Evolutionary conservation across 805 yeast genomes (phyloP), one percentile per base, ranked within the genome.

Genomic region (Candida adriatica): DNA sequence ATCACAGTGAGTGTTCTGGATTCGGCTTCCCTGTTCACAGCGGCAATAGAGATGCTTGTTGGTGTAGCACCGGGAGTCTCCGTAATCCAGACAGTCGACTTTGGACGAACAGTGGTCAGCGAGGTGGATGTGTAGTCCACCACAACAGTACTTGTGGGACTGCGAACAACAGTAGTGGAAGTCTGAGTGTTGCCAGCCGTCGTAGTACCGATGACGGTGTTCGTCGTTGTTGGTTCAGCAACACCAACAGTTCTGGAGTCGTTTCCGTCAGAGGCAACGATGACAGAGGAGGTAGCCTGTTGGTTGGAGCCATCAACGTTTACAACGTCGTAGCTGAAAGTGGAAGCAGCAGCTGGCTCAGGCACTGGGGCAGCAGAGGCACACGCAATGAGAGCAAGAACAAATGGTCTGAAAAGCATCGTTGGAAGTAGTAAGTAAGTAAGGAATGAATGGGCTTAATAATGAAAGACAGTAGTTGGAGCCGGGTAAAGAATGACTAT

Each of bases 391-490:
- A 9, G 47, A 39, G 18, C 47, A 15, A 26, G 49, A 37, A 4
- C 47, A 27, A 30, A 39, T 49, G 40, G 42, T 34, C n/a, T n/a
- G 34, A 51, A 41, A 13, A 44, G 39, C 56, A 51, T 51, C 30
- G 25, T 33, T 22, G 16, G n/a, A 17, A 22, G 18, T 24, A 8
- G 10, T 19, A 19, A 8, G 11, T 19, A 19, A 19, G 11, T 8
- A 41, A 42, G 30, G 39, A 42, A 38, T 43, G 49, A 41, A 43
- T 37, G 41, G 39, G 34, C 49, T 42, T 31, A 19, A 31, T 11
- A 26, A 47, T 43, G 55, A 48, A 35, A 33, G 53, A 49, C 52
- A 30, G 32, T 45, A 46, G 55, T 49, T 48, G 46, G 53, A 24
- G 41, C 41, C 38, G 26, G 27, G 29, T 33, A 36, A 36, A 15